phyloP scores from a whole-genome alignment of 495 filamentous ascomycete species.

The Hypomontagnella submonticulosa region DNA sequence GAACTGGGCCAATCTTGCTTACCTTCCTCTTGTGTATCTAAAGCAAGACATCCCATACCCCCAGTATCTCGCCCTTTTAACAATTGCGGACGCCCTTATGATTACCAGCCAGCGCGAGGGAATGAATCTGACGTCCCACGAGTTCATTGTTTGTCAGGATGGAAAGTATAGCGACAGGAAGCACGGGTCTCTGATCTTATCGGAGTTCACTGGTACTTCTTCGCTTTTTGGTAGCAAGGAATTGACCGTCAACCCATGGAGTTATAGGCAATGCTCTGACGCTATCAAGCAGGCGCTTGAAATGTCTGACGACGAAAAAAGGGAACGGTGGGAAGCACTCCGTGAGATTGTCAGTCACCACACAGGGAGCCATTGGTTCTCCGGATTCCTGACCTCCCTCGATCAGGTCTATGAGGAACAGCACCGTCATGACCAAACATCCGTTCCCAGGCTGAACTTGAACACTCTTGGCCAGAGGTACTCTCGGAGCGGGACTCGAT shows the following conservation, averaged over 20 bases:
- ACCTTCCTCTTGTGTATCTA: conserved; percentile 92
- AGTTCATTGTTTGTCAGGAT: conserved; percentile 93
- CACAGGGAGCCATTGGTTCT: conserved; percentile 86
- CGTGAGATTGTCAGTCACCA: conserved; percentile 78
- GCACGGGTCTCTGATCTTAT: conserved; percentile 87
- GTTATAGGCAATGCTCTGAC: conserved; percentile 83
- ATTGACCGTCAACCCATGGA: conserved; percentile 92
- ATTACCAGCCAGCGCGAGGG: conserved; percentile 93
- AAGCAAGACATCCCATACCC: conserved; percentile 92
- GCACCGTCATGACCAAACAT: conserved; percentile 80
- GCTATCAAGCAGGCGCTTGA: conserved; percentile 84
- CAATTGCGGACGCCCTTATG: conserved; percentile 88
- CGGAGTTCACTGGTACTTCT: conserved; percentile 92
- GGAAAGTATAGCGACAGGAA: conserved; percentile 78
- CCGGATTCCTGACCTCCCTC: conserved; percentile 73
- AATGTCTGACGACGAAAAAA: conserved; percentile 77
- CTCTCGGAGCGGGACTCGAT: conserved; percentile 67
- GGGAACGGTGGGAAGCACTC: conserved; percentile 77
- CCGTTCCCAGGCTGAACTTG: conserved; percentile 82
- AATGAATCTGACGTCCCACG: conserved; percentile 94
- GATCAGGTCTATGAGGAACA: conserved; percentile 82
- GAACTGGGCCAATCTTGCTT: conserved; percentile 83
- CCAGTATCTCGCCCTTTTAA: conserved; percentile 88
- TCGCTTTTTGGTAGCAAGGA: conserved; percentile 81
- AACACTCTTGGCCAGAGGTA: conserved; percentile 72